phyloP scores from a whole-genome alignment of 116 monocot genomes.

The Cymodocea nodosa region DNA sequence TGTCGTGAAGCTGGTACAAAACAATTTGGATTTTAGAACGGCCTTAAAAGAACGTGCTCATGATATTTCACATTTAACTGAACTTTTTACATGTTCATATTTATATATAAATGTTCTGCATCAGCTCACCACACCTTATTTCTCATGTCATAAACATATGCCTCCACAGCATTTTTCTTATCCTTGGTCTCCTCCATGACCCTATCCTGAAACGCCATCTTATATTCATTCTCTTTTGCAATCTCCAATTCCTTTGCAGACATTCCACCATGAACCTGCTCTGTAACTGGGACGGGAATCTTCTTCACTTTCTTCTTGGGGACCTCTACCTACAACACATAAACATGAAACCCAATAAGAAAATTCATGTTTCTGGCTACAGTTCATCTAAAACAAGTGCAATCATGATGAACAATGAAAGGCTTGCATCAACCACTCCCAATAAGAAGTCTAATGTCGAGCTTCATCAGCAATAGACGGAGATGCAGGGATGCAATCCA shows the following conservation, averaged over 20 bases:
- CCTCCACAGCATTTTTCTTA: slow-evolving; percentile 89
- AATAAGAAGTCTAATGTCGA: background rate
- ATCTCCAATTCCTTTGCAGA: slow-evolving; percentile 45
- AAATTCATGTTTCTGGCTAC: background rate
- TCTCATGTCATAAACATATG: slow-evolving; percentile 92
- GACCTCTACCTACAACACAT: background rate
- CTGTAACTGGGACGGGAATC: slow-evolving; percentile 39
- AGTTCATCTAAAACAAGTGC: background rate
- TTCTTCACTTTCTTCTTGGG: slow-evolving; percentile 79
- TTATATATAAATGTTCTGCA: background rate
- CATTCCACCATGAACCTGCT: slow-evolving; percentile 51
- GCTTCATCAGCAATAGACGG: too few species aligned
- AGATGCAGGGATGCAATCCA: too few species aligned
- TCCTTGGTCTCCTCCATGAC: slow-evolving; percentile 95
- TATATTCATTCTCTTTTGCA: slow-evolving; percentile 66
- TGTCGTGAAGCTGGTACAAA: slow-evolving; percentile 57
- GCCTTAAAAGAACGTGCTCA: too few species aligned
- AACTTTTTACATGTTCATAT: background rate
- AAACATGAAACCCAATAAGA: background rate
- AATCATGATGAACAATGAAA: background rate
- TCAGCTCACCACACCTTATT: slow-evolving; percentile 37
- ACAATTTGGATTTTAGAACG: background rate
- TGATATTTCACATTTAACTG: too few species aligned
- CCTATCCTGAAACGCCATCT: slow-evolving; percentile 88
- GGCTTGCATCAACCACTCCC: background rate